A percentile compares a stretch with the other conserved stretches of the same genome.
Conservation (phyloP, 768 basidiomycete species). For the Hysterangium stoloniferum region DNA sequence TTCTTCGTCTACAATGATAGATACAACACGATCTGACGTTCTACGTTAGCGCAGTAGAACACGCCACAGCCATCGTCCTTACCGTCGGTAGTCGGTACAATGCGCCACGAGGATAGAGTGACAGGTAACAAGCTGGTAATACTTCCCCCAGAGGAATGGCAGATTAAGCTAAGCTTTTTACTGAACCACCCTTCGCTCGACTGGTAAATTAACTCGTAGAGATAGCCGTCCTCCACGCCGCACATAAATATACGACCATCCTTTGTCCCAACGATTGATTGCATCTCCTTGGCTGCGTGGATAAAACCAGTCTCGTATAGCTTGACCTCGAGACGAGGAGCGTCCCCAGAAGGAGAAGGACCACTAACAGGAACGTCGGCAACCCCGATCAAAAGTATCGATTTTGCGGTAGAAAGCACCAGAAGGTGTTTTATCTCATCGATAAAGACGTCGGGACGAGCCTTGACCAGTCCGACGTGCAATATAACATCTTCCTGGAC, state of each 20-base stretch:
- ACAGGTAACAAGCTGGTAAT: slow-evolving; percentile 75
- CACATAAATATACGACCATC: slow-evolving; percentile 91
- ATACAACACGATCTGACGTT: slow-evolving; percentile 58
- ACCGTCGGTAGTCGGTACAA: slow-evolving; percentile 53
- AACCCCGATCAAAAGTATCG: slow-evolving; percentile 79
- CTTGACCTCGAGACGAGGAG: slow-evolving; percentile 62
- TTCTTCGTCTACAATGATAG: slow-evolving; percentile 55
- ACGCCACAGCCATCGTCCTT: slow-evolving; percentile 19
- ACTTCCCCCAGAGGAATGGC: slow-evolving; percentile 68
- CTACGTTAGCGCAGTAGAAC: too few relatives aligned
- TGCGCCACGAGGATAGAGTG: slow-evolving; percentile 38
- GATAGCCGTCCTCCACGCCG: slow-evolving; percentile 73
- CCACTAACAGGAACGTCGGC: slow-evolving; percentile 18
- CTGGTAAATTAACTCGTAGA: slow-evolving; percentile 92
- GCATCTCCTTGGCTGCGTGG: slow-evolving; percentile 57
- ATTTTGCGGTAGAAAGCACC: slow-evolving; percentile 82
- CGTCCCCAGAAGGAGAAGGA: slow-evolving; percentile 35
- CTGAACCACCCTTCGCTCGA: slow-evolving; percentile 90
- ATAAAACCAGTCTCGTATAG: slow-evolving; percentile 64
- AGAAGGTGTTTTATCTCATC: slow-evolving; percentile 86
- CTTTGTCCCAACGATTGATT: slow-evolving; percentile 66
- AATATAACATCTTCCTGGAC: slow-evolving; percentile 89
- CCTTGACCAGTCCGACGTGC: slow-evolving; percentile 80
- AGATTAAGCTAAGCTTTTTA: slow-evolving; percentile 75
- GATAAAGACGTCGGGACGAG: slow-evolving; percentile 81